These are phyloP conservation scores for Phytophthora tentaculata DNA, from an alignment of 352 stramenopile genomes.

Conservation along the genomic window DNA sequence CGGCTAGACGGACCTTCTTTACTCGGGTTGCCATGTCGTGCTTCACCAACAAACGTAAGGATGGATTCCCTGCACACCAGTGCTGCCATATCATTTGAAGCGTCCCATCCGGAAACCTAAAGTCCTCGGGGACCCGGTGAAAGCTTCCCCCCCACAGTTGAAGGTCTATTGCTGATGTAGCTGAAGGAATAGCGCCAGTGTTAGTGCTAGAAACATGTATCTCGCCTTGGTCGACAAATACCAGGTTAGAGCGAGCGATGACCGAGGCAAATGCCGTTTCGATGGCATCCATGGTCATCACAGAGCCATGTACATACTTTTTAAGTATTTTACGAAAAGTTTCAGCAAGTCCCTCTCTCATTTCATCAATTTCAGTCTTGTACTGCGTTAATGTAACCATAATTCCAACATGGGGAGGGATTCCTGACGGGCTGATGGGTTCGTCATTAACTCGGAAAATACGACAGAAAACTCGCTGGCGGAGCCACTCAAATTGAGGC, in stretches of 20 bases:
- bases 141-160: neutral
- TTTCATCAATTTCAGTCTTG: neutral
- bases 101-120: neutral
- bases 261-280: neutral
- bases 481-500: too few relatives aligned
- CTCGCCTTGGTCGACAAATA: neutral
- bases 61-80: neutral
- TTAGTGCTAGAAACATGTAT: neutral
- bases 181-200: neutral
- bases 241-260: neutral
- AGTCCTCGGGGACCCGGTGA: neutral
- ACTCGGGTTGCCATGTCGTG: neutral
- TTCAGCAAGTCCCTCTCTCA: neutral
- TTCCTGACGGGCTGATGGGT: neutral
- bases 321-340: neutral
- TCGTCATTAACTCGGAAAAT: too few relatives aligned
- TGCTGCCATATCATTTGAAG: too few relatives aligned
- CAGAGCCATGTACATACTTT: neutral
- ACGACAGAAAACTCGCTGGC: too few relatives aligned
- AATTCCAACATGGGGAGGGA: neutral
- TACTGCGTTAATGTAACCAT: neutral
- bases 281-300: neutral
- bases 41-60: neutral
- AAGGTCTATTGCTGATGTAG: neutral
- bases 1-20: neutral